These are phyloP conservation scores for Eucalyptus decipiens DNA, from an alignment of 345 rosid species.

Conservation along the genomic window DNA sequence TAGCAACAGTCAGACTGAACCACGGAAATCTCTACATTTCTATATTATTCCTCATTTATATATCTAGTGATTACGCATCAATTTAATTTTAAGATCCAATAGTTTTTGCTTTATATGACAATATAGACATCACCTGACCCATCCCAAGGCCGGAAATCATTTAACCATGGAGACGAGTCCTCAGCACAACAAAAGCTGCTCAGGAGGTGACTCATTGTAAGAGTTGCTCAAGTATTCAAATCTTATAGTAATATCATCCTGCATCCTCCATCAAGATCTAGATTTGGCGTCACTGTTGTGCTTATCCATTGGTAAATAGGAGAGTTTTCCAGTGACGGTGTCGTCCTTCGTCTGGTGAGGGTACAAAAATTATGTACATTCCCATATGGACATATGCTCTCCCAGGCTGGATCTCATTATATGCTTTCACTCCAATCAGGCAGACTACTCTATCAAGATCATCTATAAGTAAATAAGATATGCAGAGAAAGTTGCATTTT, in stretches of 20 bases:
- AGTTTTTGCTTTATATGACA: too few relatives aligned
- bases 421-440: not conserved
- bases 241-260: not conserved
- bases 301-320: not conserved
- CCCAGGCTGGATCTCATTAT: not conserved
- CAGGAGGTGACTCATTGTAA: not conserved
- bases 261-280: not conserved
- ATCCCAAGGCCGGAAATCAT: not conserved
- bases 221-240: not conserved
- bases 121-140: not conserved
- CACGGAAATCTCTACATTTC: fast-evolving
- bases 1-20: not conserved
- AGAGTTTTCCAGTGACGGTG: not conserved
- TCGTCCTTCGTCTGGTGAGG: not conserved
- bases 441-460: not conserved
- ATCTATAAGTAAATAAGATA: not conserved
- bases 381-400: not conserved
- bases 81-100: not conserved
- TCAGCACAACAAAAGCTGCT: not conserved
- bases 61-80: not conserved
- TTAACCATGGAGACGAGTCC: not conserved
- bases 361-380: not conserved
- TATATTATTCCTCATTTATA: not conserved
- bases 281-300: not conserved
- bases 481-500: not conserved